Evolutionary conservation across 768 basidiomycete species (phyloP), one percentile per base, ranked within the genome.

Genomic region (Psilocybe sp.): DNA sequence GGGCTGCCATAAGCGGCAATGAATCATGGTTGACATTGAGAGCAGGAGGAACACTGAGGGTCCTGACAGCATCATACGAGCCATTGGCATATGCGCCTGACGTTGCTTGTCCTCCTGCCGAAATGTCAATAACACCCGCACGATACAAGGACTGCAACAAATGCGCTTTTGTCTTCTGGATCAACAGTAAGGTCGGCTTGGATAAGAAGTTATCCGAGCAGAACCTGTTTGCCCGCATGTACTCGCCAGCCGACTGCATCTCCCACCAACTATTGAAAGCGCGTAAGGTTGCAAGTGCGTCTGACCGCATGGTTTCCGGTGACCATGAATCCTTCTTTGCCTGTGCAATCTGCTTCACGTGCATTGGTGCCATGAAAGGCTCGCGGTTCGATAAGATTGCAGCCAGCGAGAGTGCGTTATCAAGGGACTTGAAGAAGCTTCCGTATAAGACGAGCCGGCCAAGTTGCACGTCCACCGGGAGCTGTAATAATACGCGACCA

Each of bases 351-450:
- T 66, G 62, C 68, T 89, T 91, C 47, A 87, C 72, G 44, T 85
- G 82, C 66, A 87, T 78, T 0, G 95, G 95, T 0, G 86, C 80
- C 49, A 95, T 65, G 75, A 97, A 98, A 5, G 94, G 92, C 51
- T 96, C 93, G 31, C 94, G 87, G 57, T 90, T 89, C 12, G 89
- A 84, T 56, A 97, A 70, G 58, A 97, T 86, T 5, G 92, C 92
- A n/a, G 95, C 94, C 42, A 97, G 78, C 4, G 92, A 91, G 53
- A 98, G 67, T 0, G 91, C 89, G 44, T 84, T 80, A 64, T 94
- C 89, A 37, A 98, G 74, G 67, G 94, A 97, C 51, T 88, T 82
- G 83, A 96, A 96, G 75, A 97, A 90, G 61, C 85, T 82, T 14
- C 95, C 95, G 65, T 86, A 92, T 4, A 98, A 76, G 46, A 93